These are phyloP conservation scores for Phytophthora cryptogea DNA, from an alignment of 352 stramenopile species.

Conservation along the genomic window DNA sequence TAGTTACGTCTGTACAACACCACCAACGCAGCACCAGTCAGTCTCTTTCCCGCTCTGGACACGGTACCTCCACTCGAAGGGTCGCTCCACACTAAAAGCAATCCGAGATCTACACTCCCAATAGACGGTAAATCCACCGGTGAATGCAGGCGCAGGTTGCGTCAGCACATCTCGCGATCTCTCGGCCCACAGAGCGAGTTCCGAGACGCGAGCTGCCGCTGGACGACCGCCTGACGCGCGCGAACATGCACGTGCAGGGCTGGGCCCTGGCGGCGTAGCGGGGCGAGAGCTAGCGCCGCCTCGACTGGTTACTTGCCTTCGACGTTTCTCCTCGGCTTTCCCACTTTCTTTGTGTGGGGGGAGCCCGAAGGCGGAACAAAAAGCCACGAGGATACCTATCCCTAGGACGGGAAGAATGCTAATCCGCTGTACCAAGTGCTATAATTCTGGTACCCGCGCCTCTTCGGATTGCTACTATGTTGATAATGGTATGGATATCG, in stretches of 20 bases:
- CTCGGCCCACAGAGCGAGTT: slow-evolving; percentile 8
- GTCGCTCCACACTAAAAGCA: slow-evolving; percentile 20
- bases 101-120: slow-evolving; percentile 13
- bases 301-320: slow-evolving; percentile 38
- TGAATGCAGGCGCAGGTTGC: slow-evolving; percentile 4
- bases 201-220: slow-evolving; percentile 3
- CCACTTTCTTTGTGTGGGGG: slow-evolving; percentile 41
- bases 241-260: not conserved
- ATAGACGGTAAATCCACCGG: slow-evolving; percentile 11
- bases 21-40: slow-evolving; percentile 21
- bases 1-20: slow-evolving; percentile 32
- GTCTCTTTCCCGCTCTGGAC: slow-evolving; percentile 15
- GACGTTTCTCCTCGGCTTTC: slow-evolving; percentile 44
- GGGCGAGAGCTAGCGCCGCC: not conserved
- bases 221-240: slow-evolving; percentile 3
- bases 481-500: slow-evolving; percentile 12
- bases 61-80: slow-evolving; percentile 9
- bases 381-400: slow-evolving; percentile 9
- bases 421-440: not conserved
- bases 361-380: slow-evolving; percentile 35
- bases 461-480: not conserved
- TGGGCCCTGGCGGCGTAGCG: not conserved
- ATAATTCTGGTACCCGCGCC: slow-evolving; percentile 4
- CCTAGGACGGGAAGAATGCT: slow-evolving; percentile 18
- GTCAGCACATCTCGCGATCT: slow-evolving; percentile 1